Evolutionary conservation across 2,329 filamentous ascomycete genomes (phyloP), one percentile per base, ranked within the genome.

Genomic region (Acephala macrosclerotiorum): DNA sequence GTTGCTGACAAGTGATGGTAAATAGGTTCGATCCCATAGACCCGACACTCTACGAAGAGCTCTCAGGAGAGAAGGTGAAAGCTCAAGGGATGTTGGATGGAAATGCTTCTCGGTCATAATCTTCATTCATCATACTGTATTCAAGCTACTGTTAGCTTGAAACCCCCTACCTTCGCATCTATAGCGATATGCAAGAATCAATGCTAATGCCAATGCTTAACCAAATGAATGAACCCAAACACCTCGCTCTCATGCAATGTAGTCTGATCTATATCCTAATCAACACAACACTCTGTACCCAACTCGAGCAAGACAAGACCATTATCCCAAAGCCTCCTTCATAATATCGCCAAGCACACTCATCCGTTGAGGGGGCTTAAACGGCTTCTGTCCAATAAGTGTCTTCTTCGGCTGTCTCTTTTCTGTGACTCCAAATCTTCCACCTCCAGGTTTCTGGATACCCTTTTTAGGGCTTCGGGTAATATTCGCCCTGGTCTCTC

Each of bases 341-440:
- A 94, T 82, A 69, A 97, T 89, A 81, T 95, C 91, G 75, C 87
- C 86, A 74, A 94, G 82, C 36, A 73, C 66, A 26, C 67, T 64
- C 65, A 67, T 61, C 9, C 51, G 22, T 20, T 11, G 56, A 16
- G 69, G 71, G 35, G 68, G 66, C 58, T 71, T 70, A 45, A 95
- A 79, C 36, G 84, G 83, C 69, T 84, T 86, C 60, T 85, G 85
- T 0, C 89, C 88, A 55, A 88, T 83, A 73, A 86, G 89, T 8
- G 80, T 83, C 72, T 77, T 84, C 69, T 82, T 87, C 1, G 89
- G 87, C 71, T 70, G 59, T 42, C 67, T 70, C 60, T 59, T 60
- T 6, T 59, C 60, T 8, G 36, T 29, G 12, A 58, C 47, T 0
- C 29, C 36, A 47, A 42, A 57, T 49, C 60, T 59, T 26, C 40